phyloP scores from a whole-genome alignment of 306 rosid species.

The Luffa acutangula region DNA sequence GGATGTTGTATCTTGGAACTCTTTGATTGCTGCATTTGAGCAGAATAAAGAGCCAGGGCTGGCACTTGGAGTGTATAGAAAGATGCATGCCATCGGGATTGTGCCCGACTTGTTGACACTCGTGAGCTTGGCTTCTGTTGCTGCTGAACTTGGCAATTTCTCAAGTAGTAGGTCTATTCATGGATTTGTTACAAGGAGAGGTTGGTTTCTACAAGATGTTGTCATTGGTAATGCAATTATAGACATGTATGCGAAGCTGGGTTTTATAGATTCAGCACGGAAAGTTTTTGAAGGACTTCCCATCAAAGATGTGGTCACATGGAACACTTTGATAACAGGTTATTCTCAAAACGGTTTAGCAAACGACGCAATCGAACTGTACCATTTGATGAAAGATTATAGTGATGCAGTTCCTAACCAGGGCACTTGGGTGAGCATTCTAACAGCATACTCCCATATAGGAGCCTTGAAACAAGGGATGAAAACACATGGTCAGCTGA shows the following conservation, averaged over 20 bases:
- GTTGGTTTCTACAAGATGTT: constrained; percentile 26
- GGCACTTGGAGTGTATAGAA: constrained; percentile 25
- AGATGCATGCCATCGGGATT: constrained; percentile 18
- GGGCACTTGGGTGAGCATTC: constrained; percentile 39
- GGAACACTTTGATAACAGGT: constrained; percentile 42
- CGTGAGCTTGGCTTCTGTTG: constrained; percentile 39
- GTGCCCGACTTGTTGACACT: constrained; percentile 28
- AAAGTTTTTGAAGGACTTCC: constrained; percentile 29
- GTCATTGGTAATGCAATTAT: constrained; percentile 38
- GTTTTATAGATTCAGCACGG: constrained; percentile 23
- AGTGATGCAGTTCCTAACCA: constrained; percentile 27
- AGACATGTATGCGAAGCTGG: constrained; percentile 43
- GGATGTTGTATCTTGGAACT: constrained; percentile 48
- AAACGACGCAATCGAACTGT: constrained; percentile 31
- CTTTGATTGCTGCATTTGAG: constrained; percentile 33
- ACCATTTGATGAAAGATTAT: constrained; percentile 21
- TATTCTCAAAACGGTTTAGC: constrained; percentile 46
- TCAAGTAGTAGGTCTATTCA: constrained; percentile 23
- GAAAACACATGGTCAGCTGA: constrained; percentile 37
- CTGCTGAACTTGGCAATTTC: constrained; percentile 26
- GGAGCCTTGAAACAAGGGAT: constrained; percentile 40
- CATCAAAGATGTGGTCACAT: constrained; percentile 28
- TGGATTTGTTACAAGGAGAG: constrained; percentile 31
- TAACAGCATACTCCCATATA: constrained; percentile 32
- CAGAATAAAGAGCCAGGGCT: constrained; percentile 26